Conservation (phyloP, 371 early-diverging fungal species). For the Mortierella sp. region DNA sequence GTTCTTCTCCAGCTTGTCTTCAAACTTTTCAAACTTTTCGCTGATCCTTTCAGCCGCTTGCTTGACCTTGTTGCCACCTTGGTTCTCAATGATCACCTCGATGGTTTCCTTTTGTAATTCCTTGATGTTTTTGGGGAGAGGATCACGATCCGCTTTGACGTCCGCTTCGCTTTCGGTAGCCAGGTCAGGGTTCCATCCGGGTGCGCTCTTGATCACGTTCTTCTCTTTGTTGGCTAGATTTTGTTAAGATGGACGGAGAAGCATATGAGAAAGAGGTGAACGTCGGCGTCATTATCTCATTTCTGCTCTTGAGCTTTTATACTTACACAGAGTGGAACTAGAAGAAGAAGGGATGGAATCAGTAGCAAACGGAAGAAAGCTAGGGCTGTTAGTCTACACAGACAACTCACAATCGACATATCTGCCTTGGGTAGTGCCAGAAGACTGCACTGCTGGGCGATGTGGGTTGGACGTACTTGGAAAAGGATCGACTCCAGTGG, state of each 20-base stretch:
- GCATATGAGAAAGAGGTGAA: background rate
- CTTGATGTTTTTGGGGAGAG: constrained; percentile 14
- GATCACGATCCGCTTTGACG: constrained; percentile 56
- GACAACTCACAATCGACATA: too few relatives aligned
- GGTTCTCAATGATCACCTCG: constrained; percentile 1
- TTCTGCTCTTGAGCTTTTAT: background rate
- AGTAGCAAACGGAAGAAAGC: background rate
- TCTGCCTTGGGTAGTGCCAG: too few relatives aligned
- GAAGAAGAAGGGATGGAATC: background rate
- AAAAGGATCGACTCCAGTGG: constrained; percentile 23
- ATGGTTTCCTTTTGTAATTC: constrained; percentile 45
- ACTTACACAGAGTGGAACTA: constrained; percentile 2
- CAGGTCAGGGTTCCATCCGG: constrained; percentile 45
- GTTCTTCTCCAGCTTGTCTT: constrained; percentile 2
- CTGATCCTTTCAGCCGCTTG: background rate
- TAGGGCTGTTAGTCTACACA: too few relatives aligned
- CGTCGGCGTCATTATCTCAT: too few relatives aligned
- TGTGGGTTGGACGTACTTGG: constrained; percentile 5
- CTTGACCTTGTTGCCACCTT: background rate
- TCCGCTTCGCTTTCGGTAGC: constrained; percentile 56
- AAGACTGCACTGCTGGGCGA: too few relatives aligned
- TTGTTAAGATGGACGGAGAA: background rate
- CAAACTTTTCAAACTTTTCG: constrained; percentile 5
- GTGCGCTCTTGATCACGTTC: constrained; percentile 44
- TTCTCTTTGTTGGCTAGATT: constrained; percentile 6